These are phyloP conservation scores for Ganoderma resinaceum DNA, from an alignment of 1,284 basidiomycete genomes.

Conservation along the genomic window DNA sequence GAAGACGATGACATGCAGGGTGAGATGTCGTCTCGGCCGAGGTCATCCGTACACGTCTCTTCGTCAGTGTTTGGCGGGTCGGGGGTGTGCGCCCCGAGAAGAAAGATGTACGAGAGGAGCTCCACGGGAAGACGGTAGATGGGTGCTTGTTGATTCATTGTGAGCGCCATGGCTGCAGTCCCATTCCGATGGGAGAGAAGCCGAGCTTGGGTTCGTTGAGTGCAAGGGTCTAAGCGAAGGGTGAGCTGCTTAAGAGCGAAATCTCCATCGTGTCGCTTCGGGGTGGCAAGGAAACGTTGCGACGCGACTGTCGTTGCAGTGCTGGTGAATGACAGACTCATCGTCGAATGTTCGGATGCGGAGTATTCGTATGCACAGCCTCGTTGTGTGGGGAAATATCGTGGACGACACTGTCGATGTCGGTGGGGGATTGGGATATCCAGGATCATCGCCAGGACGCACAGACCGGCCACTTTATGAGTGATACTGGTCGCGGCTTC, in stretches of 20 bases:
- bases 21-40: slow-evolving; percentile 36
- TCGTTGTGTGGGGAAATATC: neutral
- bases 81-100: slow-evolving; percentile 44
- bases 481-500: slow-evolving; percentile 15
- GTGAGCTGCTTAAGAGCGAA: slow-evolving; percentile 23
- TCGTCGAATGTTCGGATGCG: slow-evolving; percentile 5
- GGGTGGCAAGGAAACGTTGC: slow-evolving; percentile 27
- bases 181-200: neutral
- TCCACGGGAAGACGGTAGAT: slow-evolving; percentile 52
- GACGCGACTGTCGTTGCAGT: slow-evolving; percentile 17
- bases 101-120: slow-evolving; percentile 58
- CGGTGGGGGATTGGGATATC: slow-evolving; percentile 3
- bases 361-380: slow-evolving; percentile 6
- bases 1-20: slow-evolving; percentile 48
- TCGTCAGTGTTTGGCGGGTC: slow-evolving; percentile 20
- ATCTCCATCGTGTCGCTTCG: slow-evolving; percentile 8
- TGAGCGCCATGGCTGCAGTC: slow-evolving; percentile 11
- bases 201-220: neutral
- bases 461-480: slow-evolving; percentile 21
- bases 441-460: slow-evolving; percentile 14
- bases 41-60: slow-evolving; percentile 22
- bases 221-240: slow-evolving; percentile 18
- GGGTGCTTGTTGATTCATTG: slow-evolving; percentile 14
- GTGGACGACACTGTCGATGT: slow-evolving; percentile 1
- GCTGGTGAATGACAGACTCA: slow-evolving; percentile 8